Conservation (phyloP, 352 stramenopile genomes). For the Thraustochytrium sp. region DNA sequence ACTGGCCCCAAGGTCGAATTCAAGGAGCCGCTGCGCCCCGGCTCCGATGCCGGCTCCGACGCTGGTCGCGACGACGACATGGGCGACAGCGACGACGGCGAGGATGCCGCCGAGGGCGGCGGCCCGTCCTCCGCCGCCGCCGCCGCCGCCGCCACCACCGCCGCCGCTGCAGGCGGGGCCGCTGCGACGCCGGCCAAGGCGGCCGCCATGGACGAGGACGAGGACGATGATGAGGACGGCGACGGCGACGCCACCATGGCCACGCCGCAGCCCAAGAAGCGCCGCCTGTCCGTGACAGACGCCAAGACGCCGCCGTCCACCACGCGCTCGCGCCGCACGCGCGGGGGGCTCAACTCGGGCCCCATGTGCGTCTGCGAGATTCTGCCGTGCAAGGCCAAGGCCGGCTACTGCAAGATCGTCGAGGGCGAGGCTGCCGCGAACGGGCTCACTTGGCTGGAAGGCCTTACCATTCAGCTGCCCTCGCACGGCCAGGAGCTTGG, state of each 20-base stretch:
- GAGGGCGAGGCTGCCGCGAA: neutral
- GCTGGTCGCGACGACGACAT: neutral
- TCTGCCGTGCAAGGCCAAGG: neutral
- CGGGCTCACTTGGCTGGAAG: neutral
- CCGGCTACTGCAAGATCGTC: neutral
- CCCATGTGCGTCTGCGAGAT: constrained; percentile 3
- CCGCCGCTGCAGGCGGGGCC: no score
- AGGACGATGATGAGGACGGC: neutral
- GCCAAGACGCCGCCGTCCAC: neutral
- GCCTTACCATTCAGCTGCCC: neutral
- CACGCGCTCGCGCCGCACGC: neutral
- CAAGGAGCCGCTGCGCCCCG: neutral
- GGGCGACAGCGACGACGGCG: neutral
- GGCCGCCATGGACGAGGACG: no score
- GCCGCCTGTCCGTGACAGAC: neutral
- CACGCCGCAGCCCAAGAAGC: neutral
- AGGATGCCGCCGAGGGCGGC: no score
- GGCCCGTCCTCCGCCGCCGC: no score
- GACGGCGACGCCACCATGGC: neutral
- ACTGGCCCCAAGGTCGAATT: neutral
- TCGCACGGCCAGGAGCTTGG: neutral
- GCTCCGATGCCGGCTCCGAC: neutral
- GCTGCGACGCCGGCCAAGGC: no score
- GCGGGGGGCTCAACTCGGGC: neutral
- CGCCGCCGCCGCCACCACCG: no score